Percentiles rank a stretch among this genome's conserved stretches.
Conservation (phyloP, 176 grass and related monocot species). For the Avena atlantica region DNA sequence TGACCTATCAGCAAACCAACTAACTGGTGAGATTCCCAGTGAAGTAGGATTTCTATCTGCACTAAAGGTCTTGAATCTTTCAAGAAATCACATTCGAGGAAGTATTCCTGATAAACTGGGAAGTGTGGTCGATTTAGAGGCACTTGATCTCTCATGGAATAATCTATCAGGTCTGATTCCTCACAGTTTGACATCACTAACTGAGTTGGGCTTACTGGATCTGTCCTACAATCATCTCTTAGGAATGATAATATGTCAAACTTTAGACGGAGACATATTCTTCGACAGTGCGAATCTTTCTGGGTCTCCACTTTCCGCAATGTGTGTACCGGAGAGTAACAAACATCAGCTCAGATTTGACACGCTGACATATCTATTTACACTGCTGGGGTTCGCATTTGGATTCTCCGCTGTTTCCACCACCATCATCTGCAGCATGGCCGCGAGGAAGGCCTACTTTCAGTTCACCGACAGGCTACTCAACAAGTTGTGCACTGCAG, state of each 20-base stretch:
- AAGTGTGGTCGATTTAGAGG: neutral
- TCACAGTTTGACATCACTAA: neutral
- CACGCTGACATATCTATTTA: neutral
- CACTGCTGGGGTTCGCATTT: conserved; percentile 31
- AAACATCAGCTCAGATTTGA: neutral
- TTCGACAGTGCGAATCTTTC: conserved; percentile 10
- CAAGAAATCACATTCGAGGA: neutral
- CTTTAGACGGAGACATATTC: neutral
- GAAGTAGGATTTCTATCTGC: conserved; percentile 8
- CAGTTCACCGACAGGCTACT: neutral
- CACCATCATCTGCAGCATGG: neutral
- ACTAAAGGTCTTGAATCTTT: rapidly evolving
- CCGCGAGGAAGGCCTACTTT: conserved; percentile 24
- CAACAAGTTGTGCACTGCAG: neutral
- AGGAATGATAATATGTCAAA: neutral
- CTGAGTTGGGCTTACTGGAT: rapidly evolving
- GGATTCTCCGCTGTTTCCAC: conserved; percentile 7
- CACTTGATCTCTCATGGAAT: conserved; percentile 40
- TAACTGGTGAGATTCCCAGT: conserved; percentile 35
- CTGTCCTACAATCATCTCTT: conserved; percentile 39
- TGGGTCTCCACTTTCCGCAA: neutral
- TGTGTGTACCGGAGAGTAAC: neutral
- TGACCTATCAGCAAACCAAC: conserved; percentile 10
- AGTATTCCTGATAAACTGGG: conserved; percentile 14
- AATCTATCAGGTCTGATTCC: conserved; percentile 34